Conservation (phyloP, 345 rosid genomes). For the Gossypium stocksii region DNA sequence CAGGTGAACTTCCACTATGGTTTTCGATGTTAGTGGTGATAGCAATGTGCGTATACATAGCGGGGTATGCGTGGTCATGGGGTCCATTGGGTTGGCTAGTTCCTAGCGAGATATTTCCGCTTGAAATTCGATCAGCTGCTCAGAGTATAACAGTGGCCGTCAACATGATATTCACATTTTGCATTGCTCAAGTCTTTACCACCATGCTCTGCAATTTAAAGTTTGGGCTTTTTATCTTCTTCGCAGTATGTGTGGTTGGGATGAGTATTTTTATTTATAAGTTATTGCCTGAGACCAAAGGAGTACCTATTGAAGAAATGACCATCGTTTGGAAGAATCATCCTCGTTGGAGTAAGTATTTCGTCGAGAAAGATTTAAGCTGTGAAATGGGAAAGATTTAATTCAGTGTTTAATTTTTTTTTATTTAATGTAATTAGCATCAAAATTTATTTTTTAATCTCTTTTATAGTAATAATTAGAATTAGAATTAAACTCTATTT, state of each 20-base stretch:
- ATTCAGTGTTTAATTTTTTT: too few relatives aligned
- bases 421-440: too few relatives aligned
- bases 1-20: constrained; percentile 67
- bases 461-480: too few relatives aligned
- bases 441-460: too few relatives aligned
- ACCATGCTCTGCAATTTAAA: constrained; percentile 74
- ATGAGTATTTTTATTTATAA: constrained; percentile 45
- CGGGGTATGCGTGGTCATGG: constrained; percentile 91
- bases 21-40: constrained; percentile 68
- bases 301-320: constrained; percentile 69
- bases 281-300: constrained; percentile 64
- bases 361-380: too few relatives aligned
- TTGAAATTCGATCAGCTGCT: constrained; percentile 79
- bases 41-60: constrained; percentile 69
- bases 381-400: too few relatives aligned
- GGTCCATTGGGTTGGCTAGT: constrained; percentile 91
- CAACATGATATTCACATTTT: constrained; percentile 80
- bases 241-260: constrained; percentile 37
- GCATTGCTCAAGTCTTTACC: constrained; percentile 63
- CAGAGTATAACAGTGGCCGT: constrained; percentile 75
- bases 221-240: constrained; percentile 36
- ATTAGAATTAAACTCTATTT: too few relatives aligned
- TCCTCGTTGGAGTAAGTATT: not conserved
- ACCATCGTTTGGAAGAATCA: constrained; percentile 40
- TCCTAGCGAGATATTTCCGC: constrained; percentile 83